These are phyloP conservation scores for Ceriops decandra DNA, from an alignment of 345 rosid species.

Conservation along the genomic window DNA sequence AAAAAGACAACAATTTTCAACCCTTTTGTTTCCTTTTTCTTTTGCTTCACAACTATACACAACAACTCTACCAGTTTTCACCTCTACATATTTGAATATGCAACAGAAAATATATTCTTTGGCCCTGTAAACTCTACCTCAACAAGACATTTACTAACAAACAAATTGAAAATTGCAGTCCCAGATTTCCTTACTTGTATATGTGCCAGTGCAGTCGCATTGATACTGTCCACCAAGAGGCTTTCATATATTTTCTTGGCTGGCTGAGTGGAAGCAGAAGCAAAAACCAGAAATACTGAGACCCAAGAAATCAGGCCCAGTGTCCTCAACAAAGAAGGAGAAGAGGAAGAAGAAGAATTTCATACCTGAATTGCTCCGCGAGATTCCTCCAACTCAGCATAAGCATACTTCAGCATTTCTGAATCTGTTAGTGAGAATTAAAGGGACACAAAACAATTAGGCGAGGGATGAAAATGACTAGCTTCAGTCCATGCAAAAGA, in stretches of 20 bases:
- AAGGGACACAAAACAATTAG: background rate
- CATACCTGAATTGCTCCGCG: conserved; percentile 75
- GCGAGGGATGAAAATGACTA: background rate
- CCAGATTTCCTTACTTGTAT: conserved; percentile 60
- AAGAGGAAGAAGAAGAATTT: conserved; percentile 2
- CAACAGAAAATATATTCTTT: background rate
- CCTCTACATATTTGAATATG: background rate
- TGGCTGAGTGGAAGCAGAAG: conserved; percentile 50
- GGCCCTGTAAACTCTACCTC: background rate
- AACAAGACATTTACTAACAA: conserved; percentile 3
- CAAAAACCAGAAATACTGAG: conserved; percentile 12
- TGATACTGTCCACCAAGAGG: conserved; percentile 53
- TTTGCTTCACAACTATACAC: background rate
- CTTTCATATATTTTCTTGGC: conserved; percentile 80
- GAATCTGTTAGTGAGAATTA: conserved; percentile 47
- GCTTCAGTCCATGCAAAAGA: background rate
- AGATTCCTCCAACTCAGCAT: conserved; percentile 92
- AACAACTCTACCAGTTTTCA: background rate
- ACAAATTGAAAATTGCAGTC: background rate
- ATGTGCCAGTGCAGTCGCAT: conserved; percentile 67
- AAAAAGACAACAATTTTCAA: too few relatives aligned
- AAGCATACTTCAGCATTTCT: conserved; percentile 86
- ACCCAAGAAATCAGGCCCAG: conserved; percentile 6
- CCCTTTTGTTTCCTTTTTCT: too few relatives aligned
- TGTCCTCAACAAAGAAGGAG: too few relatives aligned